Conservation (phyloP, 257 asterid genomes). For the Penstemon eatonii region DNA sequence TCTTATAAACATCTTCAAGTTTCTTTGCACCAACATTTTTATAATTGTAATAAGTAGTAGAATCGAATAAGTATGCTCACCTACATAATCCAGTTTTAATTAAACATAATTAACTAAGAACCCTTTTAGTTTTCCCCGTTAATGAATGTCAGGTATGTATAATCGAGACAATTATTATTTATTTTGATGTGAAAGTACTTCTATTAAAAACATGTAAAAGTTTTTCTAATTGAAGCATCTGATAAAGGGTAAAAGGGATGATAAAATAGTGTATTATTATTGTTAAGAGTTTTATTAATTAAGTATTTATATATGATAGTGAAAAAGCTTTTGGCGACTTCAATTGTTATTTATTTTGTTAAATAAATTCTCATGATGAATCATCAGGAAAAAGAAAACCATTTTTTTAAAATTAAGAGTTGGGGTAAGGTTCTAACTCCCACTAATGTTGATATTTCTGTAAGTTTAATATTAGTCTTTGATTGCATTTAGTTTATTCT, state of each 20-base stretch:
- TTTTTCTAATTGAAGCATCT: not conserved
- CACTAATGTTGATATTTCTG: not conserved
- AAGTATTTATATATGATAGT: not conserved
- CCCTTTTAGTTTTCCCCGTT: not conserved
- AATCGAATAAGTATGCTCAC: constrained; percentile 12
- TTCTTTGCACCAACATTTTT: not conserved
- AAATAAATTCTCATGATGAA: no score
- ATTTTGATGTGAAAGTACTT: not conserved
- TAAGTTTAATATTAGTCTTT: no score
- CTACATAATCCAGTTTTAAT: not conserved
- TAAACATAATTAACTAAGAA: not conserved
- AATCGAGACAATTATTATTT: constrained; percentile 1
- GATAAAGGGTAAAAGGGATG: not conserved
- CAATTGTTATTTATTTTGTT: no score
- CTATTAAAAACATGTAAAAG: not conserved
- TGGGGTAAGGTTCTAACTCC: not conserved
- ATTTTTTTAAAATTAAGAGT: no score
- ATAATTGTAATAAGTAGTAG: not conserved
- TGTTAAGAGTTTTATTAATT: not conserved
- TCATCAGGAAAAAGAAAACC: no score
- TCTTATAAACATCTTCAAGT: not conserved
- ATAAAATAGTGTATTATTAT: not conserved
- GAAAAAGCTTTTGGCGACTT: not conserved
- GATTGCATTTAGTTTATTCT: no score
- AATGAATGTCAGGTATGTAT: constrained; percentile 5